Base-by-base conservation (phyloP, 2,329 filamentous ascomycete genomes). In the Geosmithia putterillii region DNA sequence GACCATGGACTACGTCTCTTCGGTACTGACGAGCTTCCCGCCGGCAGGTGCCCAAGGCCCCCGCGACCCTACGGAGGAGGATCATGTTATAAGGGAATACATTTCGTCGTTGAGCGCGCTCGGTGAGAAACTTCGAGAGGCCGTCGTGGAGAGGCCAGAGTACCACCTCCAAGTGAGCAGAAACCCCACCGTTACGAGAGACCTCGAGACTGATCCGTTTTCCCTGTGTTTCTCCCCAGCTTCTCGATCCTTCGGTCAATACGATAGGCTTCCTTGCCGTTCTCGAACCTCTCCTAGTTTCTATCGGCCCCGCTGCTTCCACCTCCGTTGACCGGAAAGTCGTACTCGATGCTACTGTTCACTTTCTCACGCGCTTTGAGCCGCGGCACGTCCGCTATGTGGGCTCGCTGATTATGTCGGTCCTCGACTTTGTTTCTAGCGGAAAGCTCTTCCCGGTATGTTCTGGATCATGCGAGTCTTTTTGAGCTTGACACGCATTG, bases 261-360 rank as follows among this genome's bases (percentile, higher is more conserved):
- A 71, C 74, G 7, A 64, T 75, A 44, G 72, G 72, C 20, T 73
- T 69, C 52, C 62, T 76, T 25, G 54, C 60, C 42, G 49, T 78
- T 36, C 58, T 79, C 42, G 63, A 70, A 45, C 52, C 57, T 25
- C 49, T 60, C 28, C 46, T 66, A 28, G 51, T 56, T 25, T 43
- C 45, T 5, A 38, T 46, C 10, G 48, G 51, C 15, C 44, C 46
- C 10, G 47, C 21, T 15, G 28, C 39, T 19, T 28, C 60, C n/a
- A 51, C 59, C 9, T 48, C 41, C 32, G n/a, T 19, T 22, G 35
- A 61, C 9, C 52, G 57, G 37, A 45, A 42, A 32, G 28, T 58
- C 2, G 42, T 75, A 10, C 56, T 64, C 22, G 62, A 70, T 47
- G 60, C 65, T 40, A 54, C 68, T 15, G 52, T 69, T 40, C 51